A percentile compares a stretch with the other conserved stretches of the same genome.
phyloP scores from a whole-genome alignment of 106 monocot genomes.

The Iris macrosiphon region DNA sequence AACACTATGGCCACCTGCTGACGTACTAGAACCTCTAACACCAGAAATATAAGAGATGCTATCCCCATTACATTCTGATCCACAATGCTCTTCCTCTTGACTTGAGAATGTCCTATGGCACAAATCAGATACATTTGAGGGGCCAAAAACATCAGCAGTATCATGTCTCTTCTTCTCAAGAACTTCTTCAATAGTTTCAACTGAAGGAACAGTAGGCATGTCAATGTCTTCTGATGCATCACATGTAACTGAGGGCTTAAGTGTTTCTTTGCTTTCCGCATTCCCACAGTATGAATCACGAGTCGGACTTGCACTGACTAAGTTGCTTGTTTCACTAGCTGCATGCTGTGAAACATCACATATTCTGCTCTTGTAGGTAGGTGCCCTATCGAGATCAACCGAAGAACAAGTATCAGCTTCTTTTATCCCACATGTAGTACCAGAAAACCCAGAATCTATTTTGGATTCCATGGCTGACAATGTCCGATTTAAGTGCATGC shows the following conservation, averaged over 20 bases:
- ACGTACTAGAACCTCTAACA: conserved; percentile 20
- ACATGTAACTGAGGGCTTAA: conserved; percentile 15
- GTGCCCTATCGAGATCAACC: conserved; percentile 7
- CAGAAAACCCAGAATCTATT: conserved; percentile 32
- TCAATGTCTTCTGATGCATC: conserved; percentile 46
- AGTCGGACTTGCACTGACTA: conserved; percentile 30
- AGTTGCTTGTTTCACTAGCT: conserved; percentile 36
- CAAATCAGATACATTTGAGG: background rate
- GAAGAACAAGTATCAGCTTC: conserved; percentile 38
- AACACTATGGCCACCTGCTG: conserved; percentile 1
- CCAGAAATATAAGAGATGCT: conserved; percentile 40
- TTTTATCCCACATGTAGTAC: conserved; percentile 20
- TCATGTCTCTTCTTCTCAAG: background rate
- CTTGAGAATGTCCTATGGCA: background rate
- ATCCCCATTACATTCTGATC: conserved; percentile 32
- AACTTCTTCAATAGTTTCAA: conserved; percentile 8
- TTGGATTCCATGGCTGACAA: conserved; percentile 38
- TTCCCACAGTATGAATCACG: conserved; percentile 38
- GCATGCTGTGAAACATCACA: conserved; percentile 15
- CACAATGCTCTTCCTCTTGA: conserved; percentile 15
- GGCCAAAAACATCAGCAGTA: background rate
- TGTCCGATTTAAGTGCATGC: conserved; percentile 50
- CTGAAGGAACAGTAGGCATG: conserved; percentile 28
- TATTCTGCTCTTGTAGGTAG: conserved; percentile 21
- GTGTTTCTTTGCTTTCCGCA: conserved; percentile 38